Evolutionary conservation across 345 rosid species (phyloP).

Genomic region (Eucalyptus regnans): DNA sequence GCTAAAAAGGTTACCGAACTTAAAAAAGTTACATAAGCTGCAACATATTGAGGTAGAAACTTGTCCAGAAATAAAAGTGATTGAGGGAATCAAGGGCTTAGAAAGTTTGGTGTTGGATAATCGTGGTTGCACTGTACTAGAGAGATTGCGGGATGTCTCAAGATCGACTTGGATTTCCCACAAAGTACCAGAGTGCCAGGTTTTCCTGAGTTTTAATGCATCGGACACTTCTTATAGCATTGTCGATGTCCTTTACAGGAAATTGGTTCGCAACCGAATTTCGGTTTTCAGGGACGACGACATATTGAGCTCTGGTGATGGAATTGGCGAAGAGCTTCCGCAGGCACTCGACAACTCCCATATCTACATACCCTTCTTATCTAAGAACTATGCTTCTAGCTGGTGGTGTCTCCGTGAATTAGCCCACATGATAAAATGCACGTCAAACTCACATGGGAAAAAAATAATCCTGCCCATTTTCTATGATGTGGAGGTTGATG

Average conservation of each 20-base stretch:
- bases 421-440: too few species aligned
- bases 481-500: neutral
- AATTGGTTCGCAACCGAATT: rapidly evolving
- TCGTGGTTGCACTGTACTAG: neutral
- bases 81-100: neutral
- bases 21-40: neutral
- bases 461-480: neutral
- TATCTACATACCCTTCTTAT: too few species aligned
- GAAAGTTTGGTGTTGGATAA: too few species aligned
- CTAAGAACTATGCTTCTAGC: too few species aligned
- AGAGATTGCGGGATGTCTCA: neutral
- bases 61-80: neutral
- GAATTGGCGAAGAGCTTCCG: too few species aligned
- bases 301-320: too few species aligned
- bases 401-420: too few species aligned
- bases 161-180: neutral
- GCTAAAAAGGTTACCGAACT: neutral
- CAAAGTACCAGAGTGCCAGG: neutral
- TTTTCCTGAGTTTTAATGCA: neutral
- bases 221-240: neutral
- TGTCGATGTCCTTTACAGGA: neutral
- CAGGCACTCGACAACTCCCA: rapidly evolving
- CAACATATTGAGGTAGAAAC: neutral
- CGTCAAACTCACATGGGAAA: too few species aligned
- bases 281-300: rapidly evolving